A percentile compares a stretch with the other conserved stretches of the same genome.
phyloP scores from a whole-genome alignment of 768 basidiomycete species.

The Lactifluus subvellereus region DNA sequence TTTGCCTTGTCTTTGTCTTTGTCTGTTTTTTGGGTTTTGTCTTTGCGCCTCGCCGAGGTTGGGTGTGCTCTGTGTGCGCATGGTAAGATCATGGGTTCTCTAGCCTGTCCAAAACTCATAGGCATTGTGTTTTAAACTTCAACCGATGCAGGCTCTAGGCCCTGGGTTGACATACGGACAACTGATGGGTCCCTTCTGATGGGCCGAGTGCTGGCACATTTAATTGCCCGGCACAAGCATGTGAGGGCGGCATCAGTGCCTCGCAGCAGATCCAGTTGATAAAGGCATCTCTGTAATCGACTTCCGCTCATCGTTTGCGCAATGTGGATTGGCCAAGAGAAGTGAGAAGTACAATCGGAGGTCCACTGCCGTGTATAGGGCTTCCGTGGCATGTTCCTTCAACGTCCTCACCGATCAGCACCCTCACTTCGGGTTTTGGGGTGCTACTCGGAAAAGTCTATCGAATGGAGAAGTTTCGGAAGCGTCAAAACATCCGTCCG shows the following conservation, averaged over 20 bases:
- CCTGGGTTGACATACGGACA: too few relatives aligned
- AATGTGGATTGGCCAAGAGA: not conserved
- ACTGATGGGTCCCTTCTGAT: not conserved
- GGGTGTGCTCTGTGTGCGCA: not conserved
- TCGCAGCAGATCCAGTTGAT: not conserved
- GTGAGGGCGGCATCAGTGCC: not conserved
- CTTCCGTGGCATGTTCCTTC: not conserved
- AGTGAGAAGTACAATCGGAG: conserved; percentile 1
- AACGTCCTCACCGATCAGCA: conserved; percentile 17
- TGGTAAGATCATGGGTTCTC: not conserved
- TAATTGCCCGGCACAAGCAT: not conserved
- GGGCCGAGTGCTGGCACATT: not conserved
- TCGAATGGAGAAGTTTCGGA: conserved; percentile 9
- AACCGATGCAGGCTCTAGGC: conserved; percentile 1
- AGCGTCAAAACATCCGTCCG: conserved; percentile 9
- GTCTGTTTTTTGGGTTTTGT: not conserved
- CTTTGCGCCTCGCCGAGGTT: not conserved
- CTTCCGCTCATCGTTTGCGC: not conserved
- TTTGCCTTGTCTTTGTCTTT: not conserved
- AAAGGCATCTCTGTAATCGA: not conserved
- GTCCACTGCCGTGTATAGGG: not conserved
- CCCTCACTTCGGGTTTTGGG: conserved; percentile 21
- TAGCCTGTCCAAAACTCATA: too few relatives aligned
- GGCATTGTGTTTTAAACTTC: conserved; percentile 1
- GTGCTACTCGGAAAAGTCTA: conserved; percentile 15